phyloP scores from a whole-genome alignment of 805 yeast species.

The Pichia exigua region DNA sequence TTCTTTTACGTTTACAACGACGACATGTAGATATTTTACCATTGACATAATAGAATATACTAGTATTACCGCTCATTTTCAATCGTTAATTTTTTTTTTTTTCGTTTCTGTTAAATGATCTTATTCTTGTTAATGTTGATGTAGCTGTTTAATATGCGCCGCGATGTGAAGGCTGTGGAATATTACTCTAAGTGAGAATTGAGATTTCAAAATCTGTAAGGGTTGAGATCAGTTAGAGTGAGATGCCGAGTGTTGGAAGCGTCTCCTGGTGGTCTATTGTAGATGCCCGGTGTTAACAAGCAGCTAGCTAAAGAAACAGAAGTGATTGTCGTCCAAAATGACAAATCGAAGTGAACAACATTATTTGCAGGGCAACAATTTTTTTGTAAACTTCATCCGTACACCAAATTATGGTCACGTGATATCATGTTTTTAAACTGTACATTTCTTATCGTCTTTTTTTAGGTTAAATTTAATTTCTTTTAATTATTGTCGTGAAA shows the following conservation, averaged over 20 bases:
- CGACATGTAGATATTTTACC: constrained; percentile 39
- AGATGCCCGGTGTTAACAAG: background rate
- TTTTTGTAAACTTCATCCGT: background rate
- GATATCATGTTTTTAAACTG: background rate
- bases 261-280: background rate
- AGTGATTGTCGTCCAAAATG: background rate
- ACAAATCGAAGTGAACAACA: background rate
- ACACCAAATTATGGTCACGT: background rate
- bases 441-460: background rate
- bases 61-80: background rate
- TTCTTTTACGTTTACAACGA: constrained; percentile 49
- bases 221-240: background rate
- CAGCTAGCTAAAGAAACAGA: background rate
- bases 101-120: background rate
- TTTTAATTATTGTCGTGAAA: background rate
- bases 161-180: background rate
- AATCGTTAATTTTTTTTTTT: too few relatives aligned
- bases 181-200: background rate
- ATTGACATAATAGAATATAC: constrained; percentile 18
- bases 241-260: background rate
- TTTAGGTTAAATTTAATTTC: background rate
- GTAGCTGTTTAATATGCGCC: background rate
- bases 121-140: background rate
- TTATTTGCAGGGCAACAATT: background rate
- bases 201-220: background rate